These are phyloP conservation scores for Leccinum fibrillosum DNA, from an alignment of 768 basidiomycete genomes.

Conservation along the genomic window DNA sequence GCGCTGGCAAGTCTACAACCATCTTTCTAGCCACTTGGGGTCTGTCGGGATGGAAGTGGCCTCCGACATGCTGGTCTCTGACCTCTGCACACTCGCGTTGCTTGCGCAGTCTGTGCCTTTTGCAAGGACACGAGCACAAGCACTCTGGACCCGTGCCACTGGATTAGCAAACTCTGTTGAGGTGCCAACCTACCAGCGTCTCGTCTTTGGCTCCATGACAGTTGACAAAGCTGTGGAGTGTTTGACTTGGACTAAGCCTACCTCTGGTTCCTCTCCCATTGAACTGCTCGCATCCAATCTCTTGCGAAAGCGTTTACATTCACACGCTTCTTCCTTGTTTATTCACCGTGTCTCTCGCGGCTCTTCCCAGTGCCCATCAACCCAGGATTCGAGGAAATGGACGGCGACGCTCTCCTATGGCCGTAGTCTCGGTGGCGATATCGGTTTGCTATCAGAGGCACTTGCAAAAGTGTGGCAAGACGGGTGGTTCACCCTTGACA, in stretches of 20 bases:
- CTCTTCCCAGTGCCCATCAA: conserved; percentile 13
- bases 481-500: conserved; percentile 23
- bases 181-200: conserved; percentile 46
- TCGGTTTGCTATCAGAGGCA: conserved; percentile 48
- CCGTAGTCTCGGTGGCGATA: conserved; percentile 58
- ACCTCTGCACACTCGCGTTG: conserved; percentile 58
- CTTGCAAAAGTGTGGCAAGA: conserved; percentile 58
- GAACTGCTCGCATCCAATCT: conserved; percentile 48
- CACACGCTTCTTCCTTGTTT: conserved; percentile 55
- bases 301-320: conserved; percentile 50
- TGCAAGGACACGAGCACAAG: conserved; percentile 39
- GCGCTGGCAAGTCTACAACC: conserved; percentile 54
- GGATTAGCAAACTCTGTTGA: conserved; percentile 23
- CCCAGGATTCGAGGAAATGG: conserved; percentile 36
- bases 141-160: conserved; percentile 41
- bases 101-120: conserved; percentile 42
- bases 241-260: conserved; percentile 24
- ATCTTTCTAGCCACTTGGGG: conserved; percentile 35
- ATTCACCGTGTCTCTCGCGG: conserved; percentile 39
- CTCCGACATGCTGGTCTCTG: conserved; percentile 39
- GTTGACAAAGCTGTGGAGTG: conserved; percentile 52
- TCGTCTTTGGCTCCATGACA: conserved; percentile 50
- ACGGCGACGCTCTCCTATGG: conserved; percentile 54
- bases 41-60: conserved; percentile 1
- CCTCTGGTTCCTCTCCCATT: conserved; percentile 35